A percentile compares a stretch with the other conserved stretches of the same genome.
Conservation (phyloP, 1,284 basidiomycete genomes). For the Golubevia pallescens region DNA sequence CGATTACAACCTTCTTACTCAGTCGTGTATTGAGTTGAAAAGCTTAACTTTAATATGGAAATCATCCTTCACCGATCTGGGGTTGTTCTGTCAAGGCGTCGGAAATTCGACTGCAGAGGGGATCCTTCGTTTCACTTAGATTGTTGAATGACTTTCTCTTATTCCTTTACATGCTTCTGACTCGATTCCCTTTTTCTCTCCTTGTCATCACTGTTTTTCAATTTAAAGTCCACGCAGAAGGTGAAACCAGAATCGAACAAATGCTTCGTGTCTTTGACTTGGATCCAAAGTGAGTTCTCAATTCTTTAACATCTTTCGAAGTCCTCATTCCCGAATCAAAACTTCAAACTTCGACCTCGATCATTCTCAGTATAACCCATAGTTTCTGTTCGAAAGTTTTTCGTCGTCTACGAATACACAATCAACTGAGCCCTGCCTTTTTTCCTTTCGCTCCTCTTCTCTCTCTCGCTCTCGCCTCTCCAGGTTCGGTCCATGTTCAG, state of each 20-base stretch:
- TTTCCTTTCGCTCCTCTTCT: background rate
- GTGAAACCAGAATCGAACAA: conserved; percentile 48
- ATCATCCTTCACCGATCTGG: background rate
- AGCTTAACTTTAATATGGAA: background rate
- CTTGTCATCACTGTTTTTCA: too few species aligned
- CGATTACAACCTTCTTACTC: too few species aligned
- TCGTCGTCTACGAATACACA: too few species aligned
- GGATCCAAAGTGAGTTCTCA: conserved; percentile 31
- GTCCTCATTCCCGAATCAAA: background rate
- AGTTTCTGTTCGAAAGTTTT: background rate
- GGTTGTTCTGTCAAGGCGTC: too few species aligned
- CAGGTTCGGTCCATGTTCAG: conserved; percentile 84
- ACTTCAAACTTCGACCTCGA: background rate
- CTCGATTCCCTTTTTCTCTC: too few species aligned
- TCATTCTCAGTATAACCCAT: background rate
- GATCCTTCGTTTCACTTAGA: too few species aligned
- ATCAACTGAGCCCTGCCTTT: conserved; percentile 13
- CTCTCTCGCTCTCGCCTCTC: conserved; percentile 66
- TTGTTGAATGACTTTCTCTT: too few species aligned
- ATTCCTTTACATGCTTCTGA: too few species aligned
- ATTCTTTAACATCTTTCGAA: background rate
- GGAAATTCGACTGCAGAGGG: too few species aligned
- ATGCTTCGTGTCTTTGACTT: conserved; percentile 58
- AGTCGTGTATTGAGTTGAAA: too few species aligned
- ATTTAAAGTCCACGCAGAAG: conserved; percentile 42